Percentiles rank a stretch among this genome's conserved stretches.
These are phyloP conservation scores for Podospora pseudocomata DNA, from an alignment of 495 filamentous ascomycete genomes.

Conservation along the genomic window DNA sequence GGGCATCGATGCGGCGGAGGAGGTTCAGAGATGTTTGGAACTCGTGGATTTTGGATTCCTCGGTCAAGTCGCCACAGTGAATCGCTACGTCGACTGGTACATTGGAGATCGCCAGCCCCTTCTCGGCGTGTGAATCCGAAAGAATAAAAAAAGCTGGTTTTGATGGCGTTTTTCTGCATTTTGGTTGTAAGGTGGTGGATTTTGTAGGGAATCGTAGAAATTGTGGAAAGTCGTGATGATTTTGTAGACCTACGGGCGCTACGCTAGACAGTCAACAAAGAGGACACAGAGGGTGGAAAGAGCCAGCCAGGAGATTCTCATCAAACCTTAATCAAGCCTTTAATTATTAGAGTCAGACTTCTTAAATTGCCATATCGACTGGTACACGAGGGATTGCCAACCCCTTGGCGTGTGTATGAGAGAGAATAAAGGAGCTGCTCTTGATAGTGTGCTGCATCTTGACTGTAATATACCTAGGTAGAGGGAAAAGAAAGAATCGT, in stretches of 20 bases:
- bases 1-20: conserved; percentile 56
- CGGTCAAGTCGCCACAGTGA: conserved; percentile 73
- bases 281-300: not conserved
- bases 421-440: too few species aligned
- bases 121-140: conserved; percentile 58
- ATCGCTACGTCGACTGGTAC: conserved; percentile 56
- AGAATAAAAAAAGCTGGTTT: conserved; percentile 53
- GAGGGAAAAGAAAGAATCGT: too few species aligned
- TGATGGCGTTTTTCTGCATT: not conserved
- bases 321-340: too few species aligned
- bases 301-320: not conserved
- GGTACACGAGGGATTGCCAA: too few species aligned
- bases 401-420: too few species aligned
- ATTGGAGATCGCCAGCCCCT: not conserved
- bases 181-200: not conserved
- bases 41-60: conserved; percentile 54
- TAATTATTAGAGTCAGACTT: too few species aligned
- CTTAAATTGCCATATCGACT: too few species aligned
- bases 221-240: not conserved
- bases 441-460: too few species aligned
- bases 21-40: conserved; percentile 53
- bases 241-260: not conserved
- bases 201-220: not conserved
- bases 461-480: too few species aligned
- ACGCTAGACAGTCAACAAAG: too few species aligned